Evolutionary conservation across 352 stramenopile species (phyloP).

Genomic region (Plasmopara viticola): DNA sequence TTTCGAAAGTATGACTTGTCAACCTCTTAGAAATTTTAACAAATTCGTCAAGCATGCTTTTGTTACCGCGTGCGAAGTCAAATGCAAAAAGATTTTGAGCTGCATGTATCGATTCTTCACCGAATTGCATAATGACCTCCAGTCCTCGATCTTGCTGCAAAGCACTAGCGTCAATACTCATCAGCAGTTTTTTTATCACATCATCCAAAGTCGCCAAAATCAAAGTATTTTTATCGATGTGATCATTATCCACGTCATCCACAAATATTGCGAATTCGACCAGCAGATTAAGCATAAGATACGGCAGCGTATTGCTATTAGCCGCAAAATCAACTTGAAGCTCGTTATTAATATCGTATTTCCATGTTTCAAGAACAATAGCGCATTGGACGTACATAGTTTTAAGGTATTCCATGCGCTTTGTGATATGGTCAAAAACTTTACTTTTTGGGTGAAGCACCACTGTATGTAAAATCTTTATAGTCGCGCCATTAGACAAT

Average conservation of each 20-base stretch:
- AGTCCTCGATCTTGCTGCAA: conserved; percentile 3
- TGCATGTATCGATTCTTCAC: conserved; percentile 15
- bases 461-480: conserved; percentile 22
- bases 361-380: conserved; percentile 27
- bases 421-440: conserved; percentile 20
- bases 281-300: conserved; percentile 40
- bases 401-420: conserved; percentile 24
- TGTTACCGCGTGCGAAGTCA: conserved; percentile 3
- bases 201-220: conserved; percentile 10
- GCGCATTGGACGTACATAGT: conserved; percentile 15
- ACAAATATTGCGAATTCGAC: conserved; percentile 32
- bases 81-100: conserved; percentile 9
- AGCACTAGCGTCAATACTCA: conserved; percentile 1
- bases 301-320: conserved; percentile 28
- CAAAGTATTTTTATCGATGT: conserved; percentile 4
- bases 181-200: conserved; percentile 15
- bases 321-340: conserved; percentile 31
- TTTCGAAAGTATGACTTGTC: conserved; percentile 14
- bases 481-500: conserved; percentile 12
- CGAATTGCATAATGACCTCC: conserved; percentile 9
- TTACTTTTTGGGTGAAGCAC: conserved; percentile 50
- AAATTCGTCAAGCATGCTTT: conserved; percentile 21
- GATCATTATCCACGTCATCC: conserved; percentile 18
- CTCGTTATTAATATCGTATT: conserved; percentile 5
- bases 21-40: conserved; percentile 12